Evolutionary conservation across 768 basidiomycete genomes (phyloP).

Genomic region (Panellus pusillus): DNA sequence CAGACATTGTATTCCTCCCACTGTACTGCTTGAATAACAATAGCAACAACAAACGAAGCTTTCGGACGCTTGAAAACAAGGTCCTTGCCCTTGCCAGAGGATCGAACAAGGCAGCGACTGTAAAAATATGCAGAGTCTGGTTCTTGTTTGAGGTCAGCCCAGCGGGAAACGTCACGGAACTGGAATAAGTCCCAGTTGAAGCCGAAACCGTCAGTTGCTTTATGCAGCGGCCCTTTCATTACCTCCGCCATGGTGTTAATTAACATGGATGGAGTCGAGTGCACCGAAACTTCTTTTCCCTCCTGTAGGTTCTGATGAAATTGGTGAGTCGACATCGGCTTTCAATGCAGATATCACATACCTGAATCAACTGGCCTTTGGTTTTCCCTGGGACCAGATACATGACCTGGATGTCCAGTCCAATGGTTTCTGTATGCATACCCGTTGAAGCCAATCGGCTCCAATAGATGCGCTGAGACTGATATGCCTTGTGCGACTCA

Average conservation of each 20-base stretch:
- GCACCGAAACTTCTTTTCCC: constrained; percentile 1
- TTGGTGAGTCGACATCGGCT: too few relatives aligned
- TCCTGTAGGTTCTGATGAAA: constrained; percentile 6
- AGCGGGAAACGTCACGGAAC: background rate
- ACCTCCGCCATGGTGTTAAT: background rate
- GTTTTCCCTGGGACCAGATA: background rate
- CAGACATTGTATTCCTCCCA: background rate
- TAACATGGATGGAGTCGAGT: background rate
- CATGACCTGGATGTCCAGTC: background rate
- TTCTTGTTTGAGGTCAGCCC: background rate
- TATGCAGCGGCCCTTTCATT: background rate
- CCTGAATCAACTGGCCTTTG: background rate
- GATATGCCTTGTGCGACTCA: background rate
- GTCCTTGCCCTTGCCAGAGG: background rate
- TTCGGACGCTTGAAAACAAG: constrained; percentile 1
- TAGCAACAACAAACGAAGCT: background rate
- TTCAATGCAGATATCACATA: too few relatives aligned
- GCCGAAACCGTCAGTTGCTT: background rate
- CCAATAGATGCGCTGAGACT: background rate
- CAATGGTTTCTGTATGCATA: background rate
- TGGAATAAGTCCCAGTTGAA: background rate
- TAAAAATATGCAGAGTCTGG: background rate
- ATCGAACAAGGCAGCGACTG: background rate
- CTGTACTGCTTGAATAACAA: background rate
- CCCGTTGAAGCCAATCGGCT: background rate